Conservation (phyloP, 495 filamentous ascomycete species). For the Staphylotrichum tortipilum region DNA sequence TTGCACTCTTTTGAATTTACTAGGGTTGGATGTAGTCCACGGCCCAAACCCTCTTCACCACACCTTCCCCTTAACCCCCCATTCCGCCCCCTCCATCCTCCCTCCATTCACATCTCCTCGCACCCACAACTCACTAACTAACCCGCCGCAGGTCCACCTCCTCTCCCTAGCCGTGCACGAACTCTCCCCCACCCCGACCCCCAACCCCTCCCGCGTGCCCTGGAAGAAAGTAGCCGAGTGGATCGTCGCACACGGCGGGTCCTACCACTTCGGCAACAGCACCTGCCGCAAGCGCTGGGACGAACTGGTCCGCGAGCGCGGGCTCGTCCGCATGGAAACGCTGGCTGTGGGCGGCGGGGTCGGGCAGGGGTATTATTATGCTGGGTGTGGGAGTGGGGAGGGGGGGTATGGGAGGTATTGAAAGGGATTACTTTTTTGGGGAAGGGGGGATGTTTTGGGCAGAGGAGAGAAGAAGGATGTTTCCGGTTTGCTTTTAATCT, state of each 20-base stretch:
- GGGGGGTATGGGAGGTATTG: too few relatives aligned
- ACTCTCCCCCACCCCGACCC: slow-evolving; percentile 18
- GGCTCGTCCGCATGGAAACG: too few relatives aligned
- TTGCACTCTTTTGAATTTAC: slow-evolving; percentile 13
- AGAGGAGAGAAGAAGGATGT: too few relatives aligned
- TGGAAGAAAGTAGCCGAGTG: slow-evolving; percentile 78
- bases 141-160: slow-evolving; percentile 34
- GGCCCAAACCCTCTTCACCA: too few relatives aligned
- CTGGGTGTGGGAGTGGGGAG: too few relatives aligned
- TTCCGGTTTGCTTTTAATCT: too few relatives aligned
- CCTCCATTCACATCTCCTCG: background rate
- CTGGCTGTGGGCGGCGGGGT: background rate
- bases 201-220: slow-evolving; percentile 46
- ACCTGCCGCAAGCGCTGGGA: slow-evolving; percentile 85
- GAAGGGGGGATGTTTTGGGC: too few relatives aligned
- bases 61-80: too few relatives aligned
- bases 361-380: background rate
- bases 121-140: background rate
- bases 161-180: slow-evolving; percentile 41
- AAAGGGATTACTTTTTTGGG: too few relatives aligned
- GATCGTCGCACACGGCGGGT: slow-evolving; percentile 61
- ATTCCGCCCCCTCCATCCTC: background rate
- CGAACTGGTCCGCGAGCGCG: slow-evolving; percentile 31
- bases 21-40: too few relatives aligned
- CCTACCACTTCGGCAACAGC: slow-evolving; percentile 76